Percentiles rank a stretch among this genome's conserved stretches.
Evolutionary conservation across 2,329 filamentous ascomycete species (phyloP).

Genomic region (Calonectria hongkongensis): DNA sequence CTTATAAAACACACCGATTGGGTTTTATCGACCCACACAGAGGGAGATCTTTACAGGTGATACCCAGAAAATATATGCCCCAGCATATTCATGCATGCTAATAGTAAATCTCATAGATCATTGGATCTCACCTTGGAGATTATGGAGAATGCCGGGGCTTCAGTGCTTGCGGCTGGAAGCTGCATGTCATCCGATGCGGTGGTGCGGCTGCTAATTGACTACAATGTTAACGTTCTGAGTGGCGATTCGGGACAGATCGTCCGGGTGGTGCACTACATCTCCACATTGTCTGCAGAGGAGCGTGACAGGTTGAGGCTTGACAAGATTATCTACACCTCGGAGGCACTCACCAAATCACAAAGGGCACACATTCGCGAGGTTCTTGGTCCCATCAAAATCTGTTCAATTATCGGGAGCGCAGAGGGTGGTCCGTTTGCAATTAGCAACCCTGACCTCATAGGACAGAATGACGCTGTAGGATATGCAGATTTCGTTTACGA

Average conservation of each 20-base stretch:
- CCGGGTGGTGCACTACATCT: conserved; percentile 60
- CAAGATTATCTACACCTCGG: conserved; percentile 68
- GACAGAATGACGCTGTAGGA: conserved; percentile 9
- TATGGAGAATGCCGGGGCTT: conserved; percentile 64
- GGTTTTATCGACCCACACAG: conserved; percentile 61
- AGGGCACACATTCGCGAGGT: conserved; percentile 55
- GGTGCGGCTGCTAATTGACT: conserved; percentile 54
- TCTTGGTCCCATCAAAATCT: conserved; percentile 60
- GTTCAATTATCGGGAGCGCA: conserved; percentile 64
- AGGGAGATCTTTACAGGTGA: conserved; percentile 63
- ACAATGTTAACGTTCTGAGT: conserved; percentile 60
- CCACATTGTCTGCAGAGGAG: conserved; percentile 49
- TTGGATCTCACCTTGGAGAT: conserved; percentile 64
- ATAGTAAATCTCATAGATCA: conserved; percentile 50
- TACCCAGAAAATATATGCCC: neutral
- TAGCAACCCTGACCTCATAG: conserved; percentile 56
- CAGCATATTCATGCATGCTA: neutral
- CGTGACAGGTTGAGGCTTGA: conserved; percentile 55
- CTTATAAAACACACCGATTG: conserved; percentile 61
- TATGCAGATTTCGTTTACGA: conserved; percentile 63
- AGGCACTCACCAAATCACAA: conserved; percentile 60
- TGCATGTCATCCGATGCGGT: conserved; percentile 53
- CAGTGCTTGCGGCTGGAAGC: conserved; percentile 61
- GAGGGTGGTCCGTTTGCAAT: conserved; percentile 65
- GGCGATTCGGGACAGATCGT: conserved; percentile 64